phyloP scores from a whole-genome alignment of 148 eudicot species.

The Vaccinium vitisidaea region DNA sequence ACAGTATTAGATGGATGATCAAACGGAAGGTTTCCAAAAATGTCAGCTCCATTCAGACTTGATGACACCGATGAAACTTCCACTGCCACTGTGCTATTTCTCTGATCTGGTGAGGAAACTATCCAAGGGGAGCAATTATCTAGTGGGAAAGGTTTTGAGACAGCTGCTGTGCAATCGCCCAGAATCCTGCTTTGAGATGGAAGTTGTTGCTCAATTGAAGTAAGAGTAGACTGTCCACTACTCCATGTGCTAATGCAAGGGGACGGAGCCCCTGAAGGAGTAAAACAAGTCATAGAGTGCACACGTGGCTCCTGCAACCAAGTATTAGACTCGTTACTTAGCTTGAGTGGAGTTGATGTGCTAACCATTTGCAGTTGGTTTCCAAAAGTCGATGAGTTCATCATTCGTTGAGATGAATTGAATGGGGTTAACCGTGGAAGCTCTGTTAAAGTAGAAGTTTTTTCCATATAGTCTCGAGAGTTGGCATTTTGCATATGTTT shows the following conservation, averaged over 20 bases:
- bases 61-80: slow-evolving; percentile 20
- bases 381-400: slow-evolving; percentile 3
- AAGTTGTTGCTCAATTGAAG: slow-evolving; percentile 17
- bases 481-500: background rate
- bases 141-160: slow-evolving; percentile 19
- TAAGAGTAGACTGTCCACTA: slow-evolving; percentile 19
- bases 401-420: slow-evolving; percentile 11
- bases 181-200: slow-evolving; percentile 18
- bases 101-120: slow-evolving; percentile 26
- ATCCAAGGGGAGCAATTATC: slow-evolving; percentile 40
- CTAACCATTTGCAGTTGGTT: slow-evolving; percentile 16
- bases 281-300: background rate
- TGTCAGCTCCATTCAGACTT: slow-evolving; percentile 17
- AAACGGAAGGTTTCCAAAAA: slow-evolving; percentile 13
- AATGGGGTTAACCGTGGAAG: slow-evolving; percentile 16
- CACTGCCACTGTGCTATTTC: slow-evolving; percentile 18
- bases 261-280: slow-evolving; percentile 13
- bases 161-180: slow-evolving; percentile 23
- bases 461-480: slow-evolving; percentile 7
- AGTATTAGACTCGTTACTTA: background rate
- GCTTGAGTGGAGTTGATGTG: slow-evolving; percentile 16
- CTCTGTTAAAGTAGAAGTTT: slow-evolving; percentile 14
- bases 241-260: slow-evolving; percentile 21
- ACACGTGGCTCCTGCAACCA: slow-evolving; percentile 5
- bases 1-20: slow-evolving; percentile 32